Evolutionary conservation across 495 filamentous ascomycete species (phyloP).

Genomic region (Aspergillus heteromorphus): DNA sequence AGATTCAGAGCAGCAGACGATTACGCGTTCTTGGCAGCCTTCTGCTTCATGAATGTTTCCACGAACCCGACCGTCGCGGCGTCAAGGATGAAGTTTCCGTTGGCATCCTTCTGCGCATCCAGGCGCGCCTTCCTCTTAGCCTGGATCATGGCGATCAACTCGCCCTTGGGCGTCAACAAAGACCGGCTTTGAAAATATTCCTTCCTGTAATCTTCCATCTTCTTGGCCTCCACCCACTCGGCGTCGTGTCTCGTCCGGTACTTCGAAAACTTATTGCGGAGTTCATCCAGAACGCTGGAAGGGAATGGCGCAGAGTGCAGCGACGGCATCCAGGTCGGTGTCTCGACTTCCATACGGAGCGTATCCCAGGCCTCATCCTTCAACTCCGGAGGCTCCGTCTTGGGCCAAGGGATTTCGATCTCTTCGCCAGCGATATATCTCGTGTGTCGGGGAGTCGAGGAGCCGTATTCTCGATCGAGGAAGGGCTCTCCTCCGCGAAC

Average conservation of each 20-base stretch:
- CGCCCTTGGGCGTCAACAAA: slow-evolving; percentile 42
- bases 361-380: slow-evolving; percentile 64
- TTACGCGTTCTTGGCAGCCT: slow-evolving; percentile 15
- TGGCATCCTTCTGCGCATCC: slow-evolving; percentile 24
- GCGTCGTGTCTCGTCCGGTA: slow-evolving; percentile 78
- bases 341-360: slow-evolving; percentile 67
- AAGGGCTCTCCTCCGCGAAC: slow-evolving; percentile 39
- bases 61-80: slow-evolving; percentile 31
- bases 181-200: slow-evolving; percentile 49
- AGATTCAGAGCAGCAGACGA: background rate
- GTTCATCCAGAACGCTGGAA: slow-evolving; percentile 70
- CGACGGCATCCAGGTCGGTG: slow-evolving; percentile 67
- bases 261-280: slow-evolving; percentile 76
- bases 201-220: slow-evolving; percentile 52
- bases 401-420: slow-evolving; percentile 71
- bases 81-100: slow-evolving; percentile 36
- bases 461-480: slow-evolving; percentile 27
- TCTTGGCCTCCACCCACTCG: slow-evolving; percentile 49
- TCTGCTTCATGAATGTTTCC: slow-evolving; percentile 26
- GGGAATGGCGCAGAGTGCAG: slow-evolving; percentile 77
- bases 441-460: slow-evolving; percentile 33
- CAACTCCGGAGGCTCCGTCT: slow-evolving; percentile 27
- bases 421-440: slow-evolving; percentile 40
- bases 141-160: slow-evolving; percentile 18
- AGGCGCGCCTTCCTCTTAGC: slow-evolving; percentile 22